Conservation (phyloP, 2,329 filamentous ascomycete genomes). For the Neofusicoccum laricinum region DNA sequence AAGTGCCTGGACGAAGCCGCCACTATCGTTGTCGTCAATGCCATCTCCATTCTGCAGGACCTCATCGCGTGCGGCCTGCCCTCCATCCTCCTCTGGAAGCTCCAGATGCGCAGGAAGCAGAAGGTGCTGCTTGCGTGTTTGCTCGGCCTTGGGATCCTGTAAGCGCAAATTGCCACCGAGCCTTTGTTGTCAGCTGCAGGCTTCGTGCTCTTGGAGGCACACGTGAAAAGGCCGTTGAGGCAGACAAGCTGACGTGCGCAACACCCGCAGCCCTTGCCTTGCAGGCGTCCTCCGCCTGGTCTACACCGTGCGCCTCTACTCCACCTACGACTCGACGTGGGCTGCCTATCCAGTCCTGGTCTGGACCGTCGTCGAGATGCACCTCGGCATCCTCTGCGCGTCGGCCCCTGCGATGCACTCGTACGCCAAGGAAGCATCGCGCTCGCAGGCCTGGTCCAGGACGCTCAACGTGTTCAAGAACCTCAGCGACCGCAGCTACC, state of each 20-base stretch:
- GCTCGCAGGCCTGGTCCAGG: background rate
- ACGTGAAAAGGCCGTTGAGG: too few relatives aligned
- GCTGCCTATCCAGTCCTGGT: slow-evolving; percentile 38
- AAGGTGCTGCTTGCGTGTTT: slow-evolving; percentile 46
- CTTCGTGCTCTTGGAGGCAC: too few relatives aligned
- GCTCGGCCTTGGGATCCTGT: slow-evolving; percentile 44
- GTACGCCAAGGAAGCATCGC: slow-evolving; percentile 24
- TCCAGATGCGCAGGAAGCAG: slow-evolving; percentile 42
- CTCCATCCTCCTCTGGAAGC: slow-evolving; percentile 42
- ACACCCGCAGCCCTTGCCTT: slow-evolving; percentile 28
- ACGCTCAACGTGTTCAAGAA: background rate
- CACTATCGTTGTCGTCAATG: slow-evolving; percentile 37
- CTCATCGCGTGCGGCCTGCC: slow-evolving; percentile 42
- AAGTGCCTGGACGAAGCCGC: slow-evolving; percentile 37
- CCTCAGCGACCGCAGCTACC: background rate
- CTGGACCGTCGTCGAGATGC: slow-evolving; percentile 42
- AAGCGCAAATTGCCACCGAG: slow-evolving; percentile 1
- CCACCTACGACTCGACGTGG: slow-evolving; percentile 41
- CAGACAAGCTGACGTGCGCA: too few relatives aligned
- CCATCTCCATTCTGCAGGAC: slow-evolving; percentile 41
- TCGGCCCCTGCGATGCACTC: slow-evolving; percentile 43
- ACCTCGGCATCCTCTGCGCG: slow-evolving; percentile 43
- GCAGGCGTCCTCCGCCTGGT: slow-evolving; percentile 35
- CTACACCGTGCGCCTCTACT: slow-evolving; percentile 34
- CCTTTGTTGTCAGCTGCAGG: too few relatives aligned